phyloP scores from a whole-genome alignment of 441 rosid genomes.

The Jatropha podagrica region DNA sequence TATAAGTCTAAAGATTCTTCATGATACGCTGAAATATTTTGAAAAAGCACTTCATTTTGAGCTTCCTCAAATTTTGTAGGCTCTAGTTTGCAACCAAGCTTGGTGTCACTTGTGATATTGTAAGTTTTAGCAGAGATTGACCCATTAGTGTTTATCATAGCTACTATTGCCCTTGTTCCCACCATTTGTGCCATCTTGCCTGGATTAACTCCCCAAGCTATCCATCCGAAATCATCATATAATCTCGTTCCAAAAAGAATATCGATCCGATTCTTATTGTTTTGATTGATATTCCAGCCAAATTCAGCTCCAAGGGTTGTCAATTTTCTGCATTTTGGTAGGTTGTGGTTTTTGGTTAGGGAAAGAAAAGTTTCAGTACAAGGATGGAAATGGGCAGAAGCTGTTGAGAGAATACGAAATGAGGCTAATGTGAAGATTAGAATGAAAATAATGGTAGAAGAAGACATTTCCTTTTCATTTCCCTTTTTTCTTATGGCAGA shows the following conservation, averaged over 20 bases:
- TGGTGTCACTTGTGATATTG: constrained; percentile 37
- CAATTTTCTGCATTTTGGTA: constrained; percentile 38
- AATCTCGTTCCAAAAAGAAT: constrained; percentile 31
- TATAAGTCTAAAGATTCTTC: neutral
- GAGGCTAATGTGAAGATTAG: constrained; percentile 16
- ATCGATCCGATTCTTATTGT: constrained; percentile 15
- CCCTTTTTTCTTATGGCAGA: neutral
- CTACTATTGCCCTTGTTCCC: constrained; percentile 54
- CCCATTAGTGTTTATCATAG: constrained; percentile 31
- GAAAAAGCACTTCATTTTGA: constrained; percentile 24
- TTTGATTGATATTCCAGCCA: constrained; percentile 35
- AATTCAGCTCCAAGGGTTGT: constrained; percentile 45
- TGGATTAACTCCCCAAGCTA: constrained; percentile 65
- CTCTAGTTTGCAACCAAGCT: constrained; percentile 35
- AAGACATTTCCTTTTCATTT: constrained; percentile 12
- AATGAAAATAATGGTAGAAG: neutral
- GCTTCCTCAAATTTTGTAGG: constrained; percentile 22
- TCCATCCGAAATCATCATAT: constrained; percentile 31
- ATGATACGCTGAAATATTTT: constrained; percentile 1
- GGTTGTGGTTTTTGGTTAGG: neutral
- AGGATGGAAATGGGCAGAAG: constrained; percentile 14
- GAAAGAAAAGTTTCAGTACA: constrained; percentile 31
- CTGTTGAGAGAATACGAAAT: constrained; percentile 8
- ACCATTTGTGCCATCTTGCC: constrained; percentile 36
- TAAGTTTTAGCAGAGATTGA: constrained; percentile 24